Evolutionary conservation across 2,329 filamentous ascomycete genomes (phyloP).

Genomic region (Colletotrichum scovillei): DNA sequence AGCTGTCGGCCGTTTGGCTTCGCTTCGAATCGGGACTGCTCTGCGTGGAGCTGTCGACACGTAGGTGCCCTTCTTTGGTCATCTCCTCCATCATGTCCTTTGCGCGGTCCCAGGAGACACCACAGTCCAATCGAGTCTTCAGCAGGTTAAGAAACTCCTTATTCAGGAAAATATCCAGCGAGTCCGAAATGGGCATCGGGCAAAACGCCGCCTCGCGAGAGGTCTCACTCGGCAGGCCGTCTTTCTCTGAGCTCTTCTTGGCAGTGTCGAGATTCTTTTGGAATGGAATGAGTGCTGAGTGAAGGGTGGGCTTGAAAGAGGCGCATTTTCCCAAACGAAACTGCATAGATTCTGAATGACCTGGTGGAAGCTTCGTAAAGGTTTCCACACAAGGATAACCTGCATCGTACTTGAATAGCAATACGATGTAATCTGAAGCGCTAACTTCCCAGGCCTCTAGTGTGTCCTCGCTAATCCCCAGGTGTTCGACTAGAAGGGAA

Average conservation of each 20-base stretch:
- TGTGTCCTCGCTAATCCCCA: slow-evolving; percentile 79
- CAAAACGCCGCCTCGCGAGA: slow-evolving; percentile 50
- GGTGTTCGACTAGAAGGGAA: slow-evolving; percentile 75
- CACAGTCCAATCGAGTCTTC: slow-evolving; percentile 55
- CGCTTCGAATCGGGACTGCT: not conserved
- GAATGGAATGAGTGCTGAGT: slow-evolving; percentile 66
- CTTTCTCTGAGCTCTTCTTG: not conserved
- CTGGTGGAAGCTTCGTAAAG: slow-evolving; percentile 55
- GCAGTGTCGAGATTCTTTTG: slow-evolving; percentile 21
- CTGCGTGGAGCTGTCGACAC: not conserved
- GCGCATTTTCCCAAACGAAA: slow-evolving; percentile 78
- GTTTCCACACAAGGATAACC: slow-evolving; percentile 71
- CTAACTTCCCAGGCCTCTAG: slow-evolving; percentile 82
- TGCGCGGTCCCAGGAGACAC: slow-evolving; percentile 34
- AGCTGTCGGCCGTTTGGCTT: not conserved
- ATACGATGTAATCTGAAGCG: slow-evolving; percentile 75
- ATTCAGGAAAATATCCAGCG: slow-evolving; percentile 76
- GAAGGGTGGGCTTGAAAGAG: slow-evolving; percentile 76
- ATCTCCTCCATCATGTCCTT: slow-evolving; percentile 20
- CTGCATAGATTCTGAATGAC: slow-evolving; percentile 48
- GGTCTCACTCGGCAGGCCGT: not conserved
- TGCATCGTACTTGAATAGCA: slow-evolving; percentile 74
- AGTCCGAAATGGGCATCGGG: slow-evolving; percentile 76
- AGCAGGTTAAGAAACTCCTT: slow-evolving; percentile 72
- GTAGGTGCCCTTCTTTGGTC: slow-evolving; percentile 19